A percentile compares a stretch with the other conserved stretches of the same genome.
Conservation (phyloP, 148 eudicot genomes). For the Nyssa sinensis region DNA sequence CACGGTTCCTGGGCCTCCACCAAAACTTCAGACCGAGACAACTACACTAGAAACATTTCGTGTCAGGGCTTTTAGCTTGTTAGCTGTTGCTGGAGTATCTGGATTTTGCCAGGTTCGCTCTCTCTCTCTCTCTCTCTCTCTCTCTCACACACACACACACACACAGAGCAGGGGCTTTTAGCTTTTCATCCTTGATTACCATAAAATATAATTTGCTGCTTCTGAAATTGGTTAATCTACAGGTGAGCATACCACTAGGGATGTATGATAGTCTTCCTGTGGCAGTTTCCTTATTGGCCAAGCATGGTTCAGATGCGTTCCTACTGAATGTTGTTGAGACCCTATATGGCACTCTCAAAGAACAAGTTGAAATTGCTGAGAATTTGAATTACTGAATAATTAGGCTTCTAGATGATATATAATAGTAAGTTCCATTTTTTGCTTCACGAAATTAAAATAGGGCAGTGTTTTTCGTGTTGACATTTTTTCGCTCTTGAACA, state of each 20-base stretch:
- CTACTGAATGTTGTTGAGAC: slow-evolving; percentile 60
- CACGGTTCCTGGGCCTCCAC: slow-evolving; percentile 85
- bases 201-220: no score
- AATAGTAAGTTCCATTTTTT: background rate
- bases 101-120: slow-evolving; percentile 84
- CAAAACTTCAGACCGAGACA: slow-evolving; percentile 64
- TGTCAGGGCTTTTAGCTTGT: slow-evolving; percentile 74
- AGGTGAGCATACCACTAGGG: slow-evolving; percentile 89
- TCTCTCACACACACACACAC: background rate
- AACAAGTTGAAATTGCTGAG: slow-evolving; percentile 34
- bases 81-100: slow-evolving; percentile 78
- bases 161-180: background rate
- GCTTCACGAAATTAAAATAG: background rate
- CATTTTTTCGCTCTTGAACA: background rate
- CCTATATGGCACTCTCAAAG: slow-evolving; percentile 45
- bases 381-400: slow-evolving; percentile 18
- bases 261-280: slow-evolving; percentile 67
- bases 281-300: slow-evolving; percentile 70
- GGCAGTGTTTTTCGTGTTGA: background rate
- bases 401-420: background rate
- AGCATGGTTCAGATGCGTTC: slow-evolving; percentile 78
- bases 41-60: slow-evolving; percentile 63
- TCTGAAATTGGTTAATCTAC: slow-evolving; percentile 16
- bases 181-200: background rate
- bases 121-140: slow-evolving; percentile 22